Evolutionary conservation across 495 filamentous ascomycete genomes (phyloP), one percentile per base, ranked within the genome.

Genomic region (Aspergillus conjunctus): DNA sequence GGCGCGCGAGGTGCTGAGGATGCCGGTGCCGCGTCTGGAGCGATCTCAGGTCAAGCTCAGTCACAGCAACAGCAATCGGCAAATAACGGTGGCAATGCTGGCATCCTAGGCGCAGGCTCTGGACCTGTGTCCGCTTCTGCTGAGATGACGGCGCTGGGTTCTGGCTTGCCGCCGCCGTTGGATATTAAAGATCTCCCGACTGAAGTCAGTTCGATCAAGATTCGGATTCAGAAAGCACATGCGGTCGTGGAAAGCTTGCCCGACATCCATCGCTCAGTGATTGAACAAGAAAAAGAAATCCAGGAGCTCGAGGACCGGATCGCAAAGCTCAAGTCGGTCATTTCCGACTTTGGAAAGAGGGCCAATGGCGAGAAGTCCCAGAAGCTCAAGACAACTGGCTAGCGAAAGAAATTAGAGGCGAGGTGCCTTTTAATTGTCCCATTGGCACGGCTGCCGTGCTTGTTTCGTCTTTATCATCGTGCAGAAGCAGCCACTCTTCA

Each of bases 241-340:
- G 76, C 64, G 9, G 85, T 88, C 41, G 79, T 97, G 12, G 79
- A 84, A 58, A 75, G 74, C 54, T 76, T 97, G 62, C 89, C 90
- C 12, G 92, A 95, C 74, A 80, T 94, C 49, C 77, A 85, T 12
- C 81, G 91, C 53, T 82, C 77, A n/a, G 74, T 91, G 2, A 77
- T 82, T 49, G 91, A 97, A 68, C 92, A 97, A 76, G 83, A 91
- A 62, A 81, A 74, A 43, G 93, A 97, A 79, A 92, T 97, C 48
- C 63, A 62, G 48, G 86, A 88, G 66, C 80, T 97, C 46, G 87
- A 93, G 76, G 87, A 82, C 56, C 77, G 81, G 58, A 83, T 90
- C 60, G 71, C 72, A 57, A 78, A 75, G 57, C 83, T 92, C 75
- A 80, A 80, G 32, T 79, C 78, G 34, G 81, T 88, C 46, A 72